Percentiles rank a stretch among this genome's conserved stretches.
Conservation (phyloP, 805 yeast species). For the Wickerhamomyces mucosus region DNA sequence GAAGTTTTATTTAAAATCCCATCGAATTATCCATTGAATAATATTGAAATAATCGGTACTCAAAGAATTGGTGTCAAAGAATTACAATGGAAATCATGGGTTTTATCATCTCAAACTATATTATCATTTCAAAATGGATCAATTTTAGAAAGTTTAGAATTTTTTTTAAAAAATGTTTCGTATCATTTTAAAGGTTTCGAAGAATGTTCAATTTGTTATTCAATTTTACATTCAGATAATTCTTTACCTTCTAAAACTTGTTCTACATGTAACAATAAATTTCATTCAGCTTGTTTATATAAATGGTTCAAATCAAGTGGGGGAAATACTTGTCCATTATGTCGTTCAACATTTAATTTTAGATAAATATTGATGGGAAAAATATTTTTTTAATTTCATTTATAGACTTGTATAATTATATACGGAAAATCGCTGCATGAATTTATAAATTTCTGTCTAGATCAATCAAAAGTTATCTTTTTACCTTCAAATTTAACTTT, state of each 20-base stretch:
- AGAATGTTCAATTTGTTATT: slow-evolving; percentile 95
- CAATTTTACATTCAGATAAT: slow-evolving; percentile 77
- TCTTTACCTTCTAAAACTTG: slow-evolving; percentile 86
- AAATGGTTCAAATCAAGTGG: slow-evolving; percentile 97
- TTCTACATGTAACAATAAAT: slow-evolving; percentile 83
- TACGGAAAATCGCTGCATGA: too few species aligned
- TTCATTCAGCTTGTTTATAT: slow-evolving; percentile 92
- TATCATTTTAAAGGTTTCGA: slow-evolving; percentile 89
- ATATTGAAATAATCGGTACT: slow-evolving; percentile 68
- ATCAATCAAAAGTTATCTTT: too few species aligned
- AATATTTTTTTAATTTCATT: too few species aligned
- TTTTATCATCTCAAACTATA: slow-evolving; percentile 80
- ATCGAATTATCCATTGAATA: slow-evolving; percentile 63
- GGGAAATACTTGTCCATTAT: slow-evolving; percentile 87
- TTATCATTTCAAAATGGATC: slow-evolving; percentile 69
- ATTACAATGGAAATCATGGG: slow-evolving; percentile 91
- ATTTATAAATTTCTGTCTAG: too few species aligned
- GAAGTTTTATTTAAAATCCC: slow-evolving; percentile 76
- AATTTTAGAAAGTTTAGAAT: slow-evolving; percentile 31
- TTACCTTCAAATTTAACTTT: slow-evolving; percentile 73
- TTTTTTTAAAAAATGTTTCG: slow-evolving; percentile 52
- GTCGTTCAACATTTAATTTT: slow-evolving; percentile 61
- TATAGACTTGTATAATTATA: too few species aligned
- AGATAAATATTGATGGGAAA: too few species aligned
- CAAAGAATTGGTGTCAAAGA: slow-evolving; percentile 83